These are phyloP conservation scores for Acanthamoeba sp. DNA, from an alignment of 208 protist species.

Conservation along the genomic window DNA sequence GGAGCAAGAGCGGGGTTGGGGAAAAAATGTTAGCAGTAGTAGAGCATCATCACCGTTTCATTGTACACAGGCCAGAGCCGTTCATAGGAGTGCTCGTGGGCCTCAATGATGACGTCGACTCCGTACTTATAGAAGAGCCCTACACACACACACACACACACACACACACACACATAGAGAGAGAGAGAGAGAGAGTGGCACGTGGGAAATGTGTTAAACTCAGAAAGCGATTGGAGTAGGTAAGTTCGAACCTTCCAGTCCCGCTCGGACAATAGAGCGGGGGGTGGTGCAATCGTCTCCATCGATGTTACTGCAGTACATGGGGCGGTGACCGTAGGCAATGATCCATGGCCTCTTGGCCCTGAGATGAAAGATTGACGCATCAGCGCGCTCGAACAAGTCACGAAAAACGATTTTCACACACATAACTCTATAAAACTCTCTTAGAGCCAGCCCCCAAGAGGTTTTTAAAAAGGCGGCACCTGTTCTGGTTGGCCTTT, in stretches of 20 bases:
- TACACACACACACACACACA: not conserved
- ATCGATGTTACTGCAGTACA: conserved; percentile 70
- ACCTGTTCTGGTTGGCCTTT: conserved; percentile 61
- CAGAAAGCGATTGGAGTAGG: too few relatives aligned
- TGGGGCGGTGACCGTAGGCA: conserved; percentile 61
- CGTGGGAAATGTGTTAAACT: too few relatives aligned
- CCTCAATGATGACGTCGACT: conserved; percentile 64
- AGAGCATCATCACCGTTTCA: not conserved
- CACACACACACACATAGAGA: not conserved
- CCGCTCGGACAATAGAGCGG: not conserved
- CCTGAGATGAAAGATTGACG: not conserved
- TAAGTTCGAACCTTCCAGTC: conserved; percentile 27
- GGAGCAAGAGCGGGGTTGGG: too few relatives aligned
- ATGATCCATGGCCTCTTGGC: conserved; percentile 67
- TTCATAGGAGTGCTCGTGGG: conserved; percentile 73
- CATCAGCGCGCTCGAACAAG: not conserved
- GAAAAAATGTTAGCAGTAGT: too few relatives aligned
- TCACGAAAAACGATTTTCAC: not conserved
- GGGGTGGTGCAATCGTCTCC: conserved; percentile 10
- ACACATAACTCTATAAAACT: too few relatives aligned
- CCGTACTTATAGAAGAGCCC: conserved; percentile 67
- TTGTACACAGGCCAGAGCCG: conserved; percentile 68
- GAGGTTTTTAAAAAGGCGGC: not conserved
- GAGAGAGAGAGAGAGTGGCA: not conserved
- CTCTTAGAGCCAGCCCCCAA: too few relatives aligned